phyloP scores from a whole-genome alignment of 2,329 filamentous ascomycete species.

The Sporothrix pseudoabietina region DNA sequence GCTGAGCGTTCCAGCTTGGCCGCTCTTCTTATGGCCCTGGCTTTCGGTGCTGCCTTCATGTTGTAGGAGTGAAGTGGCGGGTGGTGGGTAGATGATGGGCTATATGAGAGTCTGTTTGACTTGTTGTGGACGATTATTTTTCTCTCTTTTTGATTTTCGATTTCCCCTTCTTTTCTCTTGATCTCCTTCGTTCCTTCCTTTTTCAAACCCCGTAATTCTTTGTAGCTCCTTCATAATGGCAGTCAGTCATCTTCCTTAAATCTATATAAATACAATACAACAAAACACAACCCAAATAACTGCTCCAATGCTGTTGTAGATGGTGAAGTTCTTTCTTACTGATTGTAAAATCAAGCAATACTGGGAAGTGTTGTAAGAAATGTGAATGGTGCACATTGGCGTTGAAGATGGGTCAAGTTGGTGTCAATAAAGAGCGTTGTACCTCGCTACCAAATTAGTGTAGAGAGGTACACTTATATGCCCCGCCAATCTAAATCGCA shows the following conservation, averaged over 20 bases:
- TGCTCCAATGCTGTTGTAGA: not conserved
- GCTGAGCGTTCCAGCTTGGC: not conserved
- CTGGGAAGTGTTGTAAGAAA: too few relatives aligned
- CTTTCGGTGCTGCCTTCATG: constrained; percentile 11
- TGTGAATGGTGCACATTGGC: not conserved
- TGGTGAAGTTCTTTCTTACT: too few relatives aligned
- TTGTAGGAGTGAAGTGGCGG: not conserved
- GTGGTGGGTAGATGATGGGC: not conserved
- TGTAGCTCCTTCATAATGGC: not conserved
- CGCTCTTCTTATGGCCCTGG: constrained; percentile 1
- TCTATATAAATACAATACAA: not conserved
- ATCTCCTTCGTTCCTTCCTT: not conserved
- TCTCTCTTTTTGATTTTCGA: not conserved
- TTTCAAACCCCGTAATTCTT: not conserved
- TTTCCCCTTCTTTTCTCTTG: not conserved
- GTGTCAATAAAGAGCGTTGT: constrained; percentile 3
- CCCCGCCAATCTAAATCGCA: constrained; percentile 13
- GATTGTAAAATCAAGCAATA: too few relatives aligned
- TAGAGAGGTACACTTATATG: not conserved
- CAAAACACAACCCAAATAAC: not conserved
- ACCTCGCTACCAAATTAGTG: constrained; percentile 1
- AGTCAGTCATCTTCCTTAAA: not conserved
- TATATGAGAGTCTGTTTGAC: not conserved
- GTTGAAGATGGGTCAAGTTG: not conserved
- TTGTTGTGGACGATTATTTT: not conserved